Evolutionary conservation across 2,329 filamentous ascomycete species (phyloP).

Genomic region (Aspergillus latus): DNA sequence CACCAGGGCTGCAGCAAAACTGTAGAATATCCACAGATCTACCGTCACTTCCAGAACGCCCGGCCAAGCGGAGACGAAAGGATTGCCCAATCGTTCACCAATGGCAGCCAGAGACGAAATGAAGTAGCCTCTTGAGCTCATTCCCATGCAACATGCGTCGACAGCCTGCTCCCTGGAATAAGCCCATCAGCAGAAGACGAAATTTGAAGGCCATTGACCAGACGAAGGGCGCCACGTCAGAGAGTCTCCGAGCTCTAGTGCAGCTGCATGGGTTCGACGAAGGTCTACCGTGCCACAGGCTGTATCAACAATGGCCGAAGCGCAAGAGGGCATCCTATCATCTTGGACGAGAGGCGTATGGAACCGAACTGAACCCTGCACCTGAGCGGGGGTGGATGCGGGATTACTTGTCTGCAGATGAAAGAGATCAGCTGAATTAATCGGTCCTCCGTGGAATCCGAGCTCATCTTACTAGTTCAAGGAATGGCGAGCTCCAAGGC

Average conservation of each 20-base stretch:
- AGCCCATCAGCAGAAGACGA: constrained; percentile 26
- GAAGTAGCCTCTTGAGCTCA: constrained; percentile 16
- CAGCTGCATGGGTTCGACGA: constrained; percentile 40
- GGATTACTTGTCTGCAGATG: constrained; percentile 41
- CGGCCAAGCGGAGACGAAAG: constrained; percentile 21
- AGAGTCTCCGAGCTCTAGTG: constrained; percentile 40
- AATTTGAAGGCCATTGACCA: constrained; percentile 31
- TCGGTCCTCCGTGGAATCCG: constrained; percentile 25
- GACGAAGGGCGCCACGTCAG: constrained; percentile 43
- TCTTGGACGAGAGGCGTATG: constrained; percentile 26
- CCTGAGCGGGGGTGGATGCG: constrained; percentile 39
- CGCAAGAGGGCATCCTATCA: constrained; percentile 36
- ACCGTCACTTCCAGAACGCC: constrained; percentile 13
- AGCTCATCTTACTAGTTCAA: constrained; percentile 23
- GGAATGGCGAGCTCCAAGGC: constrained; percentile 16
- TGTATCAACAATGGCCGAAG: constrained; percentile 34
- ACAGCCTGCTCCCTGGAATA: constrained; percentile 25
- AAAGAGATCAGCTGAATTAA: constrained; percentile 45
- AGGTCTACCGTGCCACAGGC: constrained; percentile 36
- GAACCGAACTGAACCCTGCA: constrained; percentile 36
- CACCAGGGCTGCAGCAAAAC: no score
- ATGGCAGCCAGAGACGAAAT: constrained; percentile 10
- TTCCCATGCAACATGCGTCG: constrained; percentile 20
- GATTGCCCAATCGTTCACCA: constrained; percentile 17
- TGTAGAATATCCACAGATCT: constrained; percentile 6